Evolutionary conservation across 495 filamentous ascomycete species (phyloP), one percentile per base, ranked within the genome.

Genomic region (Tetracladium marchalianum): DNA sequence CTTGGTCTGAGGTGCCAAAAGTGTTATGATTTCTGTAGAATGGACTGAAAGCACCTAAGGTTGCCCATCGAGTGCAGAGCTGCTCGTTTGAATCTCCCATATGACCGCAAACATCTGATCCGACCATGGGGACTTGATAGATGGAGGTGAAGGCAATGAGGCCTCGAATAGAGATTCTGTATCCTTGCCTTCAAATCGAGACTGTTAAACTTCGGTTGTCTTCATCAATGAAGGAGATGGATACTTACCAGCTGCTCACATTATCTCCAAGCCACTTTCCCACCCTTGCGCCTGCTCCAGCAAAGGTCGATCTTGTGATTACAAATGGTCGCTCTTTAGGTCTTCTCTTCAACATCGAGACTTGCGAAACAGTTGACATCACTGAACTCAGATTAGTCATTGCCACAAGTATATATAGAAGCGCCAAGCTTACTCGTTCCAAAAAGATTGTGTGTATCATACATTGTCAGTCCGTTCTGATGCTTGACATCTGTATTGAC

Each of bases 261-360:
- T 93, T 92, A 66, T 94, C 87, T 7, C 87, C 87, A 0, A 90
- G 77, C 87, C 86, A 94, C 54, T 94, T 82, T 11, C 85, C 87
- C n/a, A 90, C 85, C 15, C 81, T 70, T 37, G 67, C 59, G 10
- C 87, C 87, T 10, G 85, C 81, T 32, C 87, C 87, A 2, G 81
- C 78, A 57, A 88, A 94, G 3, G 85, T 93, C 45, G 75, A 81
- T 22, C 87, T 81, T 11, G 86, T 90, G 60, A 94, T 90, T 47
- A 93, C 67, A 45, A 92, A 53, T 7, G 87, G 85, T 0, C 87
- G 74, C 1, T 74, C 64, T 1, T 58, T 60, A 0, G 87, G 87
- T 2, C 83, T 78, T 31, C 85, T 76, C 13, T 66, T 57, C 10
- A 77, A 62, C 85, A 93, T 84, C 5, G 85, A 82, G 5, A 73